Conservation (phyloP, 2,329 filamentous ascomycete genomes). For the Metarhizium brunneum region DNA sequence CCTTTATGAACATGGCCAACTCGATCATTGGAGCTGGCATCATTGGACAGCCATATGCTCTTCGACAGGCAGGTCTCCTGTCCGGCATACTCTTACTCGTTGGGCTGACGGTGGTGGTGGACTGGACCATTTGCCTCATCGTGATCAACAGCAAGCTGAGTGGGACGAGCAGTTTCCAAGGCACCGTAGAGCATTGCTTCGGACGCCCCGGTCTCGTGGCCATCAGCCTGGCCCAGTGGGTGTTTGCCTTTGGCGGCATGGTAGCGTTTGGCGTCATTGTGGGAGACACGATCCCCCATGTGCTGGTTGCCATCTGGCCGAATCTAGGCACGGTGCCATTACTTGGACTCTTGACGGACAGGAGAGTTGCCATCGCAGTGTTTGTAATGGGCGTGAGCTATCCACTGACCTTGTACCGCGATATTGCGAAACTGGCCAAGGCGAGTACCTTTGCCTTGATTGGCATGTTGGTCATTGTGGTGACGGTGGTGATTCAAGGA, state of each 20-base stretch:
- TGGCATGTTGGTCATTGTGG: conserved; percentile 84
- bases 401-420: conserved; percentile 84
- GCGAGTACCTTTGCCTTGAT: conserved; percentile 87
- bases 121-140: conserved; percentile 97
- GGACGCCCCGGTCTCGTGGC: conserved; percentile 80
- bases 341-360: conserved; percentile 71
- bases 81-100: conserved; percentile 73
- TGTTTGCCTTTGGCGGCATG: conserved; percentile 98
- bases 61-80: conserved; percentile 79
- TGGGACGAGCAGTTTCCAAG: conserved; percentile 88
- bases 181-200: conserved; percentile 93
- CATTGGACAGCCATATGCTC: conserved; percentile 88
- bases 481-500: conserved; percentile 81
- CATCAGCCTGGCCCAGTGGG: conserved; percentile 87
- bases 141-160: conserved; percentile 97
- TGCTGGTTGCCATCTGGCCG: conserved; percentile 75
- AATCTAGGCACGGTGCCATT: conserved; percentile 63
- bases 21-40: conserved; percentile 80
- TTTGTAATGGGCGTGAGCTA: conserved; percentile 82
- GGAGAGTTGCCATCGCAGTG: conserved; percentile 77
- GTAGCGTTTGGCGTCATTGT: conserved; percentile 96
- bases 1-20: conserved; percentile 99
- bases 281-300: conserved; percentile 90
- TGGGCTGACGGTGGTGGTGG: conserved; percentile 70
- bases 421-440: conserved; percentile 97